Evolutionary conservation across 306 rosid species (phyloP), one percentile per base, ranked within the genome.

Genomic region (Ceratonia siliqua): DNA sequence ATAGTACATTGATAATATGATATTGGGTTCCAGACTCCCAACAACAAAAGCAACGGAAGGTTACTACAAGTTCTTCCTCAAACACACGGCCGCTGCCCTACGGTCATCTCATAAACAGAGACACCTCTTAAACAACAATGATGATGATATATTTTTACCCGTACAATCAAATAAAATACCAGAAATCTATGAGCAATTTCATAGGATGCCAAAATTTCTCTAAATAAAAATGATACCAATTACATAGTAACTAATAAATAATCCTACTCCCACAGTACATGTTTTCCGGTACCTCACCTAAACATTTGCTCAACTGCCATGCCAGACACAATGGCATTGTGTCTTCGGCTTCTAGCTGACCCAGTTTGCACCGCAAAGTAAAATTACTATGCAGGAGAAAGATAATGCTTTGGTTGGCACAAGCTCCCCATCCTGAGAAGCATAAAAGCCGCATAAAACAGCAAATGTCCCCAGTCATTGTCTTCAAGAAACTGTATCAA

Each of bases 401-500:
- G 22, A 27, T 33, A 21, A 6, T 58, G 76, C 62, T 33, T 61
- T 21, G 39, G 59, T 15, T 68, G 72, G 58, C 48, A 33, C 55
- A 75, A 42, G 81, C 77, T 83, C 81, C 25, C 24, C 70, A 53
- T 50, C 28, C 68, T 15, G 38, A 38, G 24, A 49, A 71, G 84
- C 72, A 77, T 59, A 54, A 80, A 73, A 83, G 55, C 68, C 80
- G 74, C 59, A 54, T 69, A 45, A 45, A 55, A 67, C 24, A 62
- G 46, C 74, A 52, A 76, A 30, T 28, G 73, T 57, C 70, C 3
- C 50, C 41, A 33, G 17, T 33, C 75, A 53, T 72, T 15, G 24
- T 61, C 62, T 73, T 78, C 73, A 82, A 66, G 81, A 81, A 70
- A 68, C 81, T 72, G 80, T 58, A 57, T 68, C 76, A 83, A 65